phyloP scores from a whole-genome alignment of 2,329 filamentous ascomycete species.

The Hirsutella thompsonii region DNA sequence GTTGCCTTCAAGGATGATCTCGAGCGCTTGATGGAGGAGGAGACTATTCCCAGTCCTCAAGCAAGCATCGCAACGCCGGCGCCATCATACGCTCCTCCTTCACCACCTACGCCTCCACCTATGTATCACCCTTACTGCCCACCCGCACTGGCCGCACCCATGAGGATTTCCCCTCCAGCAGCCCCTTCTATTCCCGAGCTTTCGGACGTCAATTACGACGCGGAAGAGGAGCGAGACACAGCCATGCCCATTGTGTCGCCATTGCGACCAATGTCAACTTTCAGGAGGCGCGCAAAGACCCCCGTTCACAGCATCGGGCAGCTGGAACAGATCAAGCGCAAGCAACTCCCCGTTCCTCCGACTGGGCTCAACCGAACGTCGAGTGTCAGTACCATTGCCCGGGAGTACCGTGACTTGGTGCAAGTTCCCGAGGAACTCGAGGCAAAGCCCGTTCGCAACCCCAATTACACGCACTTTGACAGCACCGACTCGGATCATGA shows the following conservation, averaged over 20 bases:
- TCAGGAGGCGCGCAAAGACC: constrained; percentile 36
- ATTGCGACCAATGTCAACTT: constrained; percentile 11
- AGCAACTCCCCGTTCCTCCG: constrained; percentile 6
- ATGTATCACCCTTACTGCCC: neutral
- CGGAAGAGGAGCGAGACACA: neutral
- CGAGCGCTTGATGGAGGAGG: no score
- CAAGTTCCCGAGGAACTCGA: constrained; percentile 15
- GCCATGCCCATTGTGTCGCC: neutral
- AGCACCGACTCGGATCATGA: neutral
- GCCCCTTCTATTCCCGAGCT: constrained; percentile 15
- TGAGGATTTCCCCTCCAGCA: constrained; percentile 2
- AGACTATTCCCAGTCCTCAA: no score
- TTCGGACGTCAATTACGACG: neutral
- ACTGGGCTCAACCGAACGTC: constrained; percentile 19
- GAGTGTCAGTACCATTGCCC: constrained; percentile 35
- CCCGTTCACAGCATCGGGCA: constrained; percentile 37
- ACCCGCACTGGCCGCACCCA: constrained; percentile 1
- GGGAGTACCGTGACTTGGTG: constrained; percentile 35
- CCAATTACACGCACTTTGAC: constrained; percentile 1
- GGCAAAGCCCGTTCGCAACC: constrained; percentile 9
- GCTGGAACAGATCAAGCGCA: constrained; percentile 15
- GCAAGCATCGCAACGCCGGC: no score
- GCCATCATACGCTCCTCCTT: neutral
- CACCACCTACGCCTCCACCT: neutral
- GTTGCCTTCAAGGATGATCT: neutral